Evolutionary conservation across 192 early-diverging fungal genomes (phyloP).

Genomic region (Coemansia sp.): DNA sequence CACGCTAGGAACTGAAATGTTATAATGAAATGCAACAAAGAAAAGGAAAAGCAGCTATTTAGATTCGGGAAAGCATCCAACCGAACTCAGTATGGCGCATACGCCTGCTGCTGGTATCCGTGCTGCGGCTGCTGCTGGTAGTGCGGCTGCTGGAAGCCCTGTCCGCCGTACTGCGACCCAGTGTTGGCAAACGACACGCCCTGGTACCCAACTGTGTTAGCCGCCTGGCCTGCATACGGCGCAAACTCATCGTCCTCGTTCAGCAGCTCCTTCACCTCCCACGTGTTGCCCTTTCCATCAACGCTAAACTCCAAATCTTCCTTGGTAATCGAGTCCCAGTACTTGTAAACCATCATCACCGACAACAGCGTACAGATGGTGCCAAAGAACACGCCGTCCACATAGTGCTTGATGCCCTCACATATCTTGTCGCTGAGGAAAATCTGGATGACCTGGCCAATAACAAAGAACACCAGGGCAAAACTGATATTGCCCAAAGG

Average conservation of each 20-base stretch:
- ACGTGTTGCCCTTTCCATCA: conserved; percentile 72
- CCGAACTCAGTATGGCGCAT: conserved; percentile 30
- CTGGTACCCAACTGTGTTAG: conserved; percentile 50
- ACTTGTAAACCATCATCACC: conserved; percentile 99
- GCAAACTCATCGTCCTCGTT: conserved; percentile 55
- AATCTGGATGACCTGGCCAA: conserved; percentile 81
- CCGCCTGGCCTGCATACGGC: conserved; percentile 49
- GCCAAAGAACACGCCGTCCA: conserved; percentile 97
- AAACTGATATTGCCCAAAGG: conserved; percentile 93
- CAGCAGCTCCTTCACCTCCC: conserved; percentile 77
- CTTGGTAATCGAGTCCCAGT: conserved; percentile 99
- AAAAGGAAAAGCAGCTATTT: conserved; percentile 6
- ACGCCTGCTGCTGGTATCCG: conserved; percentile 21
- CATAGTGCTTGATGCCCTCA: conserved; percentile 87
- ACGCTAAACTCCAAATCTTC: conserved; percentile 95
- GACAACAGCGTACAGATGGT: conserved; percentile 84
- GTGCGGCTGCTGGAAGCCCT: conserved; percentile 30
- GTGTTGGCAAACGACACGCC: conserved; percentile 55
- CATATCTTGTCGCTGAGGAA: conserved; percentile 83
- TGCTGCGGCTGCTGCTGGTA: conserved; percentile 16
- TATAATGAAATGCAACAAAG: neutral
- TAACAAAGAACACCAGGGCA: conserved; percentile 81
- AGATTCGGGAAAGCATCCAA: neutral
- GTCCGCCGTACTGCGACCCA: conserved; percentile 15
- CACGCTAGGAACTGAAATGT: no score